These are phyloP conservation scores for Chlorophyllum brunneum DNA, from an alignment of 768 basidiomycete genomes.

Conservation along the genomic window DNA sequence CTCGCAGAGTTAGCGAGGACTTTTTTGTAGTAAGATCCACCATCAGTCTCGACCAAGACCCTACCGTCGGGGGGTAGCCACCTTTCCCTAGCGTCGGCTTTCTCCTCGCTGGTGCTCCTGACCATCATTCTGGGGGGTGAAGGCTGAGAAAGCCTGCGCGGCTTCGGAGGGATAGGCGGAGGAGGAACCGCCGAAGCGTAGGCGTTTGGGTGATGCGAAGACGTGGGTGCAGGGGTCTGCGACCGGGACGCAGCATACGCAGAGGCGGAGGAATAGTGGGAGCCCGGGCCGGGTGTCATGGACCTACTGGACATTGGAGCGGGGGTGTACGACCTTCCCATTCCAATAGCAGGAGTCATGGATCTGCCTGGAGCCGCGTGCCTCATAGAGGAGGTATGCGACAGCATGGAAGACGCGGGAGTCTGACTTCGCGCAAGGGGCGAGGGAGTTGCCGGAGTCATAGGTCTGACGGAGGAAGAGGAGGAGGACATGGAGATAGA, in stretches of 20 bases:
- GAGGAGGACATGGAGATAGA: slow-evolving; percentile 51
- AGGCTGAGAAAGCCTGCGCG: slow-evolving; percentile 47
- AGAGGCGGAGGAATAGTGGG: slow-evolving; percentile 12
- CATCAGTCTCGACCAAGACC: slow-evolving; percentile 16
- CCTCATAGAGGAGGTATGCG: slow-evolving; percentile 25
- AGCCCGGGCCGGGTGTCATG: slow-evolving; percentile 20
- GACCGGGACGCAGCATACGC: slow-evolving; percentile 25
- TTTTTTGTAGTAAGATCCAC: slow-evolving; percentile 16
- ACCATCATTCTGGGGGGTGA: slow-evolving; percentile 56
- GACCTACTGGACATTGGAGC: slow-evolving; percentile 17
- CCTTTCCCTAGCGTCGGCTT: slow-evolving; percentile 54
- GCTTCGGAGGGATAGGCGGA: slow-evolving; percentile 34
- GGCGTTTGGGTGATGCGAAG: slow-evolving; percentile 31
- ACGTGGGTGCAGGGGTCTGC: slow-evolving; percentile 42
- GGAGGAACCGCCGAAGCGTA: slow-evolving; percentile 22
- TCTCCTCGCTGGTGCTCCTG: slow-evolving; percentile 66
- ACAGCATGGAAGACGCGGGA: slow-evolving; percentile 28
- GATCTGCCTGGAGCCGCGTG: slow-evolving; percentile 11
- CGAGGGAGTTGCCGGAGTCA: slow-evolving; percentile 39
- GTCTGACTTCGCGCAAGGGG: slow-evolving; percentile 39
- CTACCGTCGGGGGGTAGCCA: slow-evolving; percentile 49
- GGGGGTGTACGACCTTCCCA: slow-evolving; percentile 16
- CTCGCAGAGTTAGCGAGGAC: slow-evolving; percentile 11
- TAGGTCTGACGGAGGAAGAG: slow-evolving; percentile 36
- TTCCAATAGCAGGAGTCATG: slow-evolving; percentile 9